A percentile compares a stretch with the other conserved stretches of the same genome.
Evolutionary conservation across 1,284 basidiomycete species (phyloP).

Genomic region (Ustilago lituana): DNA sequence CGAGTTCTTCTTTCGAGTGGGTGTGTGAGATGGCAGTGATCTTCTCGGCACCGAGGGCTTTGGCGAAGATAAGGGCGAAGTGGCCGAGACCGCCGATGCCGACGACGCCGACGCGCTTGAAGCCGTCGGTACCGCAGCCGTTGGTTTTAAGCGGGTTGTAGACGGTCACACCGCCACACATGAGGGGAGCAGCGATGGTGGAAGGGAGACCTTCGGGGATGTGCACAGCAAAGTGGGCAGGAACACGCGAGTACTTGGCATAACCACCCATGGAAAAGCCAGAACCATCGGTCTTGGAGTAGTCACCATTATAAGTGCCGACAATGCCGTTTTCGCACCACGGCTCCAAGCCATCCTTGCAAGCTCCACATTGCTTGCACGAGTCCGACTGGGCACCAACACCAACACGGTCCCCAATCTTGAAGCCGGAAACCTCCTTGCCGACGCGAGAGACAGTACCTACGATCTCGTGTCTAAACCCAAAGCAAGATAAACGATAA

Average conservation of each 20-base stretch:
- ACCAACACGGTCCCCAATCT: conserved; percentile 74
- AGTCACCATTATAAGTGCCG: conserved; percentile 69
- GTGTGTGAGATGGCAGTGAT: conserved; percentile 59
- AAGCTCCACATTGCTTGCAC: conserved; percentile 72
- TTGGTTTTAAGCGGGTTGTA: conserved; percentile 62
- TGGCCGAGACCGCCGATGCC: conserved; percentile 62
- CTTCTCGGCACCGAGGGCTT: conserved; percentile 55
- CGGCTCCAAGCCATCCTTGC: conserved; percentile 68
- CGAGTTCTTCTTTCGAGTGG: conserved; percentile 51
- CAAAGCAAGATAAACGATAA: background rate
- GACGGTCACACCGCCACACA: conserved; percentile 64
- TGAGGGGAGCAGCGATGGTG: conserved; percentile 58
- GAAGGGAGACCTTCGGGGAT: conserved; percentile 60
- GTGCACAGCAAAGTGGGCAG: conserved; percentile 61
- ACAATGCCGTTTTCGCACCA: conserved; percentile 46
- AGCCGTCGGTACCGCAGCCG: conserved; percentile 49
- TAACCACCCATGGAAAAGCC: conserved; percentile 56
- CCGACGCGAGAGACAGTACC: conserved; percentile 70
- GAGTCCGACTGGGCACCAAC: conserved; percentile 74
- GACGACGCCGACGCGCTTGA: conserved; percentile 60
- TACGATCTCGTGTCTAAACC: conserved; percentile 73
- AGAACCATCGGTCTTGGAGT: conserved; percentile 68
- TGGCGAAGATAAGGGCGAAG: conserved; percentile 60
- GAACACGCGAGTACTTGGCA: conserved; percentile 55
- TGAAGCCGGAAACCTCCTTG: conserved; percentile 71